phyloP scores from a whole-genome alignment of 306 rosid species.

The Rosa chinensis region DNA sequence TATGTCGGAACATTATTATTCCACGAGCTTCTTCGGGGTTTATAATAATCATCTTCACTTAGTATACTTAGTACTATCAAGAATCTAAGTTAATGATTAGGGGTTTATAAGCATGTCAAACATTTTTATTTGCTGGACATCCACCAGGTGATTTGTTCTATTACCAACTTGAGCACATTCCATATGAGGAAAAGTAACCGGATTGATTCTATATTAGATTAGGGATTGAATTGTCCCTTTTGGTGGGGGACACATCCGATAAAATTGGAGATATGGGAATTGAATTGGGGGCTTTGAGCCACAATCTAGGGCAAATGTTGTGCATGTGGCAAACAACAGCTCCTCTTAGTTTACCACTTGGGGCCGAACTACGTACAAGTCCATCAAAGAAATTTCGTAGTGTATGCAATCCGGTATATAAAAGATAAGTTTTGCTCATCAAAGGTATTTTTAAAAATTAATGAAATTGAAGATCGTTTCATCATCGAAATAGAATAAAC shows the following conservation, averaged over 20 bases:
- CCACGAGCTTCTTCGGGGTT: background rate
- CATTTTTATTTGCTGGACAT: background rate
- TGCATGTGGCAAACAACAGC: background rate
- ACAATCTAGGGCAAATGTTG: background rate
- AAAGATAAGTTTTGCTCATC: background rate
- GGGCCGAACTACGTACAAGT: no score
- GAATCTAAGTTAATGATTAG: background rate
- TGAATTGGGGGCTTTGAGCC: background rate
- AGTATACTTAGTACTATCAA: background rate
- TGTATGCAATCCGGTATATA: background rate
- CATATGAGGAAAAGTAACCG: background rate
- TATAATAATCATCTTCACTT: background rate
- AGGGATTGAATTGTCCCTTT: background rate
- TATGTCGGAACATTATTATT: constrained; percentile 1
- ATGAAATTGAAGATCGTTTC: no score
- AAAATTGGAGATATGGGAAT: background rate
- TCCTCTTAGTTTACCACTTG: no score
- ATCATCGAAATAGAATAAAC: no score
- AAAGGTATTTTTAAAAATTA: no score
- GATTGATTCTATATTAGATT: no score
- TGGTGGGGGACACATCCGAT: background rate
- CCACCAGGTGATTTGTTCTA: background rate
- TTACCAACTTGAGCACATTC: background rate
- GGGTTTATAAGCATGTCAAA: no score
- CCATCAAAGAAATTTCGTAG: background rate